Evolutionary conservation across 495 filamentous ascomycete species (phyloP), one percentile per base, ranked within the genome.

Genomic region (Aspergillus avenaceus): DNA sequence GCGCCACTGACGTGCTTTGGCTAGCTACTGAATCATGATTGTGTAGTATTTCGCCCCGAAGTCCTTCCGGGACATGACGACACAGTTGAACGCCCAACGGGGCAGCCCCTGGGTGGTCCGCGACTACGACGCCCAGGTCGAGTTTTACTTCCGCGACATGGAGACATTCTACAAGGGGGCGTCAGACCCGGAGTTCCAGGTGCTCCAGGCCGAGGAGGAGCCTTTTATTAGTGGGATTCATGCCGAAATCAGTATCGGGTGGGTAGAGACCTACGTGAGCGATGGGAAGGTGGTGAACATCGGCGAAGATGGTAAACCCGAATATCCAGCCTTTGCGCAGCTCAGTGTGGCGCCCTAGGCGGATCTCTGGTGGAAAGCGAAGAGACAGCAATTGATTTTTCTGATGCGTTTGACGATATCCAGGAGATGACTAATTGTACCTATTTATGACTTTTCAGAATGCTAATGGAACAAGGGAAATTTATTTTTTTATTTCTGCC

Each of bases 131-230:
- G 22, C 24, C 5, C 34, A 37, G 5, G 46, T 49, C 1, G 46
- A 53, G 36, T 53, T 47, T 22, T 53, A 18, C 8, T 53, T 53
- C 37, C 42, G 50, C 3, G 43, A 47, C 50, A 47, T 53, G 23
- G 32, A 22, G 13, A 40, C 32, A 2, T 41, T 53, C 14, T 22
- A 32, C 31, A 42, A 9, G 8, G 43, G 23, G 7, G 31, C 42
- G 9, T 21, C 22, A 8, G 46, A 49, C 23, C 32, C 46, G 12
- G 46, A 49, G 11, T 49, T 41, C 34, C 34, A 26, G 14, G 46
- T 18, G 1, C 22, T 49, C 1, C 34, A 49, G 46, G 46, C 46
- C 0, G 13, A 18, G 12, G 46, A 49, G 14, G 34, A 18, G 8
- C 23, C 34, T 1, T 49, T 27, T 21, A 14, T 41, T 8, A 49